Evolutionary conservation across 1,284 basidiomycete genomes (phyloP).

Genomic region (Papiliotrema terrestris): DNA sequence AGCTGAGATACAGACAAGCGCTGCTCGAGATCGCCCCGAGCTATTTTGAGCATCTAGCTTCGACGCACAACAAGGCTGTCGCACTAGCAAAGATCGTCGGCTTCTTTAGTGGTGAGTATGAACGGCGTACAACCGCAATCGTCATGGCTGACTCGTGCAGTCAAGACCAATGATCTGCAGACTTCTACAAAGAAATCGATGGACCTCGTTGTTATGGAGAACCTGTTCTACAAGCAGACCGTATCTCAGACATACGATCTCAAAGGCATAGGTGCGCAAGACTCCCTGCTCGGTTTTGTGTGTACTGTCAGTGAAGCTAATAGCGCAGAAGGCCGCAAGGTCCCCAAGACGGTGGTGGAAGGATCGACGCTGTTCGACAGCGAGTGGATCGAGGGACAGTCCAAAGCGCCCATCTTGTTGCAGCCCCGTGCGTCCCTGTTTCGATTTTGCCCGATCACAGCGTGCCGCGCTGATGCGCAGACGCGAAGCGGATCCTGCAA

Average conservation of each 20-base stretch:
- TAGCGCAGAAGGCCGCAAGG: conserved; percentile 43
- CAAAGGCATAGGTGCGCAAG: conserved; percentile 67
- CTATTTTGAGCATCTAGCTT: conserved; percentile 71
- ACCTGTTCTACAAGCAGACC: conserved; percentile 66
- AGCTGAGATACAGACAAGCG: conserved; percentile 57
- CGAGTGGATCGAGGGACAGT: conserved; percentile 76
- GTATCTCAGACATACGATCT: conserved; percentile 68
- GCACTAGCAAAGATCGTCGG: conserved; percentile 71
- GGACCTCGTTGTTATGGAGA: conserved; percentile 76
- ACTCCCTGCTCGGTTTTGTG: not conserved
- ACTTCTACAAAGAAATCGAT: conserved; percentile 61
- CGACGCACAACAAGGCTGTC: conserved; percentile 62
- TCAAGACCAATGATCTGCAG: conserved; percentile 69
- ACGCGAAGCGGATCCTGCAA: conserved; percentile 64
- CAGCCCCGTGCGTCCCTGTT: conserved; percentile 51
- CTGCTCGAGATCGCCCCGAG: conserved; percentile 68
- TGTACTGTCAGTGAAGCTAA: not conserved
- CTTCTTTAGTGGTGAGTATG: conserved; percentile 58
- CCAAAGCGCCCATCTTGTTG: conserved; percentile 61
- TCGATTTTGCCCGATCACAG: not conserved
- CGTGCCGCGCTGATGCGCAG: conserved; percentile 5
- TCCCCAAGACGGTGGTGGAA: conserved; percentile 10
- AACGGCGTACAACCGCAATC: not conserved
- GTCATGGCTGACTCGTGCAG: conserved; percentile 19
- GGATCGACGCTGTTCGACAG: conserved; percentile 66